Percentiles rank a stretch among this genome's conserved stretches.
phyloP scores from a whole-genome alignment of 2,329 filamentous ascomycete species.

The Diplocarpon rosae region DNA sequence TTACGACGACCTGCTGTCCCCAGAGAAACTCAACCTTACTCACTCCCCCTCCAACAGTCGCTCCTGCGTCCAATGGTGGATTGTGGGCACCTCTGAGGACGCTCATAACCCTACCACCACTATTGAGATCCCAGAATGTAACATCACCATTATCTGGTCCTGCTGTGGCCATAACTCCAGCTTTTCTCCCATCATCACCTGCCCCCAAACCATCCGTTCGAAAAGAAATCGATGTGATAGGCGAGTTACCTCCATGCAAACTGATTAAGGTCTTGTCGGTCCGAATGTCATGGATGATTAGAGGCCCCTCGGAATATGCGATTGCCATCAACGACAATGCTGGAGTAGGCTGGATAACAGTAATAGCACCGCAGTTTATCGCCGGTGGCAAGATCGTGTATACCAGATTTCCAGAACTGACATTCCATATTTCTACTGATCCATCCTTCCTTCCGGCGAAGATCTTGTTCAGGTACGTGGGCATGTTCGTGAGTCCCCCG shows the following conservation, averaged over 20 bases:
- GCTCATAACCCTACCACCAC: conserved; percentile 76
- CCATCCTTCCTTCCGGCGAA: conserved; percentile 82
- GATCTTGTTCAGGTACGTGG: conserved; percentile 92
- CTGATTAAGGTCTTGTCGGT: conserved; percentile 63
- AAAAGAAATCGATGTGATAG: conserved; percentile 78
- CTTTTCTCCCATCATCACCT: conserved; percentile 71
- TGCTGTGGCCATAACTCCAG: conserved; percentile 90
- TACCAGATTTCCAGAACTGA: conserved; percentile 82
- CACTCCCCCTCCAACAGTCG: conserved; percentile 60
- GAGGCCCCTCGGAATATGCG: conserved; percentile 67
- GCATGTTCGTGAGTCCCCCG: conserved; percentile 74
- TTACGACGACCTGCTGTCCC: conserved; percentile 82
- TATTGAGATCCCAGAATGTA: conserved; percentile 92
- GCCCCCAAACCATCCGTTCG: conserved; percentile 81
- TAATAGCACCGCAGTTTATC: conserved; percentile 67
- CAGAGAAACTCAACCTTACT: conserved; percentile 81
- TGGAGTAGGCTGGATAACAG: conserved; percentile 73
- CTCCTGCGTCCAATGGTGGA: conserved; percentile 44
- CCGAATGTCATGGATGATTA: conserved; percentile 74
- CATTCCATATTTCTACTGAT: conserved; percentile 92
- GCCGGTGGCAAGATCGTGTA: conserved; percentile 77
- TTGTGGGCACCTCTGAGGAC: conserved; percentile 82
- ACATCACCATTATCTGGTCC: conserved; percentile 73
- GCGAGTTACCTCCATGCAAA: conserved; percentile 54
- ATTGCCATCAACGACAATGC: conserved; percentile 80